A percentile compares a stretch with the other conserved stretches of the same genome.
These are phyloP conservation scores for Tetraselmis striata DNA, from an alignment of 139 green algal species.

Conservation along the genomic window DNA sequence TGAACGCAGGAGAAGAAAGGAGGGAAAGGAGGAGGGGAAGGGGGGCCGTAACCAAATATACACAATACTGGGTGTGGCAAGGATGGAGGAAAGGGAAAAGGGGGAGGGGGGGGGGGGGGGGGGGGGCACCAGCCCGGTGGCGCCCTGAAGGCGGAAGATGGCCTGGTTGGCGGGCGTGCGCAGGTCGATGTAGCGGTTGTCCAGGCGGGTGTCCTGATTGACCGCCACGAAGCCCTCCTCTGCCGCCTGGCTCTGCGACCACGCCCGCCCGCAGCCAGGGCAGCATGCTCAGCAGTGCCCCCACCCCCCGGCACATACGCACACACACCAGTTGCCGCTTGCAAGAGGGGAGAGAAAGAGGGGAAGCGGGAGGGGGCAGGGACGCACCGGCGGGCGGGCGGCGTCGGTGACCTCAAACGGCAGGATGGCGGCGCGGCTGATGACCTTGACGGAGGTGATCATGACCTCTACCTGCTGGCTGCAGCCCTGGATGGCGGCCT, in stretches of 20 bases:
- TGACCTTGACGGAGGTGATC: slow-evolving; percentile 43
- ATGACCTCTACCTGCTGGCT: slow-evolving; percentile 84
- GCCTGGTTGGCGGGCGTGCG: slow-evolving; percentile 95
- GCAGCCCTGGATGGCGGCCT: slow-evolving; percentile 65
- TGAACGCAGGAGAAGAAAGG: background rate
- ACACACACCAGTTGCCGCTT: background rate
- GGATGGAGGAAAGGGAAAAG: background rate
- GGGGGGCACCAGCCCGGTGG: background rate
- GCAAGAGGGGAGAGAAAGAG: no score
- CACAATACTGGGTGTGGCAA: no score
- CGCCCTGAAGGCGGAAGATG: slow-evolving; percentile 91
- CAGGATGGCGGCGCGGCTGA: slow-evolving; percentile 62
- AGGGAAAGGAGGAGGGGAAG: no score
- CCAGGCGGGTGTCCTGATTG: slow-evolving; percentile 79
- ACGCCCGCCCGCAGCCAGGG: no score
- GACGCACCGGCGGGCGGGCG: slow-evolving; percentile 42
- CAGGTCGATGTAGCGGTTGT: slow-evolving; percentile 91
- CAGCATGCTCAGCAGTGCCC: no score
- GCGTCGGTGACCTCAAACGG: slow-evolving; percentile 84
- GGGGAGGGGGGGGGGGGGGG: background rate
- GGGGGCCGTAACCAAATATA: no score
- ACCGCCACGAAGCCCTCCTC: slow-evolving; percentile 70
- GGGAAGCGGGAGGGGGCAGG: no score
- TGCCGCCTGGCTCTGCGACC: slow-evolving; percentile 23
- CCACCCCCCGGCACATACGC: no score